Evolutionary conservation across 495 filamentous ascomycete species (phyloP).

Genomic region (Aspergillus wentii): DNA sequence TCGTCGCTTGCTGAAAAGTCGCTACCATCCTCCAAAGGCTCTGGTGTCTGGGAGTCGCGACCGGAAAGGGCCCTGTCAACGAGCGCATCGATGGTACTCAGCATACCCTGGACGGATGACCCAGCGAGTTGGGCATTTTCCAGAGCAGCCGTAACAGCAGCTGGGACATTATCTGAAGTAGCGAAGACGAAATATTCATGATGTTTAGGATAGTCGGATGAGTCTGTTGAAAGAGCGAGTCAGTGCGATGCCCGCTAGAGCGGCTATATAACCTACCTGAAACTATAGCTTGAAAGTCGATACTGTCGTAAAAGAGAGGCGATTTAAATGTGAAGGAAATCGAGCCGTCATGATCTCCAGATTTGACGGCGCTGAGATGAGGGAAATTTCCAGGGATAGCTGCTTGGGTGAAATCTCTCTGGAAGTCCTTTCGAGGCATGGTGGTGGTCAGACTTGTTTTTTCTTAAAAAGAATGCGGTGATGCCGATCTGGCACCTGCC

Average conservation of each 20-base stretch:
- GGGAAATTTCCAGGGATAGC: slow-evolving; percentile 20
- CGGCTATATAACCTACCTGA: slow-evolving; percentile 42
- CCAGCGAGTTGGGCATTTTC: slow-evolving; percentile 33
- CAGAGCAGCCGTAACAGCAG: slow-evolving; percentile 39
- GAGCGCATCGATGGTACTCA: slow-evolving; percentile 32
- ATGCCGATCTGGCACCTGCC: neutral
- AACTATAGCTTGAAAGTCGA: slow-evolving; percentile 51
- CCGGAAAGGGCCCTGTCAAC: slow-evolving; percentile 27
- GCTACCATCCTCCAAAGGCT: neutral
- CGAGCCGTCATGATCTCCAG: slow-evolving; percentile 58
- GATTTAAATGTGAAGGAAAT: slow-evolving; percentile 51
- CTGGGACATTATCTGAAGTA: slow-evolving; percentile 43
- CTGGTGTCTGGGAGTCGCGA: slow-evolving; percentile 7
- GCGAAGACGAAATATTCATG: slow-evolving; percentile 60
- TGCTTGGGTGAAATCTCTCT: slow-evolving; percentile 45
- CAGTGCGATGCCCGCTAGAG: neutral
- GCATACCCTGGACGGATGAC: slow-evolving; percentile 22
- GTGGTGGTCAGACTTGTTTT: neutral
- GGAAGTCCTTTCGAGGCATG: slow-evolving; percentile 56
- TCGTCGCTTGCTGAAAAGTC: slow-evolving; percentile 2
- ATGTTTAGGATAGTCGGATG: slow-evolving; percentile 58
- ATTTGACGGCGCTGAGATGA: slow-evolving; percentile 41
- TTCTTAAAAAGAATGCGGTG: neutral
- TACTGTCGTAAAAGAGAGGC: slow-evolving; percentile 15
- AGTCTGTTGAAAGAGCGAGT: slow-evolving; percentile 34